Conservation (phyloP, 805 yeast species). For the Wickerhamomyces subpelliculosus region DNA sequence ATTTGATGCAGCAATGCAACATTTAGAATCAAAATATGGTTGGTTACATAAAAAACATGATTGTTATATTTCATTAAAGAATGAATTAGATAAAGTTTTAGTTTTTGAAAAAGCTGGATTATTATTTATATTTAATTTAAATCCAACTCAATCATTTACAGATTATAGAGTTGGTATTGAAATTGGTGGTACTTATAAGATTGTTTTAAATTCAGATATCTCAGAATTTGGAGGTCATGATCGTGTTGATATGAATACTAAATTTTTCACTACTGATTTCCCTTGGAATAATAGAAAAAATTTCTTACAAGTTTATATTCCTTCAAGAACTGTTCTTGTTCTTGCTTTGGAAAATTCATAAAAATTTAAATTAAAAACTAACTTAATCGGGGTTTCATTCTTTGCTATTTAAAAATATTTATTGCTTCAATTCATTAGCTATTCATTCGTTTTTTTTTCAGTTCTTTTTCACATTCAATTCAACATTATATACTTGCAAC, state of each 20-base stretch:
- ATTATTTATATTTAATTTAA: conserved; percentile 83
- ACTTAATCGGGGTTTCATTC: too few relatives aligned
- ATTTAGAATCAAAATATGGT: conserved; percentile 58
- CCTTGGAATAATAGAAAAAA: conserved; percentile 78
- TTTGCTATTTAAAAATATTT: too few relatives aligned
- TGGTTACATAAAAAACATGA: conserved; percentile 65
- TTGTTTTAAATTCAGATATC: conserved; percentile 72
- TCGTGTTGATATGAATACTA: conserved; percentile 51
- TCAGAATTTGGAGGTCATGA: conserved; percentile 74
- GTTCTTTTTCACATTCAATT: too few relatives aligned
- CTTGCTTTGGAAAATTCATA: conserved; percentile 35
- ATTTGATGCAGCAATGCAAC: conserved; percentile 86
- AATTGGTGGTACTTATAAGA: conserved; percentile 62
- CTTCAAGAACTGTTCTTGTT: conserved; percentile 66
- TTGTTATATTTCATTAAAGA: conserved; percentile 82
- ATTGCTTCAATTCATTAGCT: too few relatives aligned
- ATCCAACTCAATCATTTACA: conserved; percentile 73
- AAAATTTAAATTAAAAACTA: too few relatives aligned
- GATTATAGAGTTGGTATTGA: conserved; percentile 93
- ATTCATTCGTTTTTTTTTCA: too few relatives aligned
- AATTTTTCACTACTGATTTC: conserved; percentile 65
- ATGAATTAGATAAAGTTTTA: conserved; percentile 82
- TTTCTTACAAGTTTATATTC: conserved; percentile 71
- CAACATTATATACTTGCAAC: too few relatives aligned
- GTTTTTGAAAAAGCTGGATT: conserved; percentile 86